These are phyloP conservation scores for Boletales sp. DNA, from an alignment of 768 basidiomycete genomes.

Conservation along the genomic window DNA sequence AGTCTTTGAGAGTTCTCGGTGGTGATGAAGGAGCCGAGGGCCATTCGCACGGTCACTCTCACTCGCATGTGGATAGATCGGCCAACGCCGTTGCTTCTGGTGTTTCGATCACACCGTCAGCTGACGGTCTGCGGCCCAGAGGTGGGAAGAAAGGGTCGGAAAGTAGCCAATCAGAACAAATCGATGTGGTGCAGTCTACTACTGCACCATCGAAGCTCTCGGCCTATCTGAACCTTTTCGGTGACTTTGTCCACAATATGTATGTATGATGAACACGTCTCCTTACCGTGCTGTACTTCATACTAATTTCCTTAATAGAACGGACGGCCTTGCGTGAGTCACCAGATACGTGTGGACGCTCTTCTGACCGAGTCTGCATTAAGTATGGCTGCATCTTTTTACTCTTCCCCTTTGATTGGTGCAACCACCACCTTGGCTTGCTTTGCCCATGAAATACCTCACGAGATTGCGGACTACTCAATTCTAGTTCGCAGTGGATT, in stretches of 20 bases:
- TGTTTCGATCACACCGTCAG: slow-evolving; percentile 35
- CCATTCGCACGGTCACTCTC: slow-evolving; percentile 54
- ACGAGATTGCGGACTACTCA: slow-evolving; percentile 97
- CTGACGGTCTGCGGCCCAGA: slow-evolving; percentile 51
- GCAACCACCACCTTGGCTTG: slow-evolving; percentile 94
- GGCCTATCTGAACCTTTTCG: slow-evolving; percentile 89
- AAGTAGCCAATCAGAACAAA: slow-evolving; percentile 22
- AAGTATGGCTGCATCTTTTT: slow-evolving; percentile 96
- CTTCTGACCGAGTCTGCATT: slow-evolving; percentile 1
- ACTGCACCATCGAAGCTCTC: slow-evolving; percentile 76
- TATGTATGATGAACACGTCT: slow-evolving; percentile 35
- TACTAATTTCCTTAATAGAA: slow-evolving; percentile 42
- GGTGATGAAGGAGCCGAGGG: slow-evolving; percentile 48
- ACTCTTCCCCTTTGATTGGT: slow-evolving; percentile 90
- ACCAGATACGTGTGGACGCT: slow-evolving; percentile 1
- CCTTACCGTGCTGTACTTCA: slow-evolving; percentile 12
- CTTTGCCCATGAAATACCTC: slow-evolving; percentile 93
- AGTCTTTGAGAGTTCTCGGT: slow-evolving; percentile 78
- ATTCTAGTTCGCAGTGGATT: slow-evolving; percentile 88
- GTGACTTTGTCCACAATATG: slow-evolving; percentile 95
- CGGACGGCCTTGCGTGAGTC: slow-evolving; percentile 87
- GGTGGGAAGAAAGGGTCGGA: slow-evolving; percentile 24
- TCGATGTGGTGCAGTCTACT: slow-evolving; percentile 21
- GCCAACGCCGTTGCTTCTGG: slow-evolving; percentile 43
- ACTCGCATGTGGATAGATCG: slow-evolving; percentile 39